These are phyloP conservation scores for Trametes gibbosa DNA, from an alignment of 768 basidiomycete genomes.

Conservation along the genomic window DNA sequence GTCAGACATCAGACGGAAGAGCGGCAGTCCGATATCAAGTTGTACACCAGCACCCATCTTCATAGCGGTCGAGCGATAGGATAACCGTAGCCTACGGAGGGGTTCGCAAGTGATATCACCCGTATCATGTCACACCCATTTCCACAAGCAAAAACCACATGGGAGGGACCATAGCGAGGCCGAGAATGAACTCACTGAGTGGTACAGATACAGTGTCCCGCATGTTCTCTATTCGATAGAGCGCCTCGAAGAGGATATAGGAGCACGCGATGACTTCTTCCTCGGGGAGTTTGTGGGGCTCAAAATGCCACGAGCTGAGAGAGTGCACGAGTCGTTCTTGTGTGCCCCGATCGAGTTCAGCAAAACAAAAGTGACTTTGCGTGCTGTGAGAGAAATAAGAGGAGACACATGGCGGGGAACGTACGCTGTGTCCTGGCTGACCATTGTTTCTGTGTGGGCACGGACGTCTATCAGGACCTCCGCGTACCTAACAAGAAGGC, in stretches of 20 bases:
- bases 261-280: constrained; percentile 82
- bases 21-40: too few species aligned
- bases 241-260: constrained; percentile 80
- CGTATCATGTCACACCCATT: too few species aligned
- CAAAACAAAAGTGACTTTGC: constrained; percentile 26
- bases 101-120: too few species aligned
- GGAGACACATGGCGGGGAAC: constrained; percentile 20
- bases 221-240: constrained; percentile 80
- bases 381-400: background rate
- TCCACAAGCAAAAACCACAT: background rate
- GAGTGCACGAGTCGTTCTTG: constrained; percentile 62
- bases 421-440: constrained; percentile 55
- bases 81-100: too few species aligned
- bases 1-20: too few species aligned
- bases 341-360: constrained; percentile 43
- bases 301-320: constrained; percentile 85
- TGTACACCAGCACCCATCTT: too few species aligned
- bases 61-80: too few species aligned
- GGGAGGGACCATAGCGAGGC: background rate
- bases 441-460: constrained; percentile 69
- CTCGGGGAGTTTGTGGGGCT: constrained; percentile 79
- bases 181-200: constrained; percentile 38
- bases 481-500: constrained; percentile 50
- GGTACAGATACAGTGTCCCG: constrained; percentile 53
- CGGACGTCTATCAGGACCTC: constrained; percentile 86